Base-by-base conservation (phyloP, 2,329 filamentous ascomycete genomes). In the Emmonsiellopsis sp. region DNA sequence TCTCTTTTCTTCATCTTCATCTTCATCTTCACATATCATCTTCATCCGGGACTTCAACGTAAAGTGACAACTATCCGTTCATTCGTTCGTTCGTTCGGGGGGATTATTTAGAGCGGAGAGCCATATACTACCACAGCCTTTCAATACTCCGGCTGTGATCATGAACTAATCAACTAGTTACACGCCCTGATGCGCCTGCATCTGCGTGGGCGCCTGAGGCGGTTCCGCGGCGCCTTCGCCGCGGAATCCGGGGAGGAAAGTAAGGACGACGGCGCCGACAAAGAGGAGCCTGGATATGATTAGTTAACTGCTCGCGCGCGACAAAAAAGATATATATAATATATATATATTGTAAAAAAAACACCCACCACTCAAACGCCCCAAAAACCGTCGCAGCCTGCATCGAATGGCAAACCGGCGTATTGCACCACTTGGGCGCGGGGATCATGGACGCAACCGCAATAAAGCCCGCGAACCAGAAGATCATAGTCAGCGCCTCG, bases 391-490 rank as follows among this genome's bases (percentile, higher is more conserved):
- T 69, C 5, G 72, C 73, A 13, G 75, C 76, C 70, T 86, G 81
- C 7, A 79, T 71, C 9, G 79, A 73, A 44, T 76, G 74, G 68
- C 87, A 91, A 13, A 74, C 75, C 15, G 69, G 73, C 42, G 75
- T 73, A 42, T 72, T 37, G 64, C 82, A 84, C 54, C 78, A 73
- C 7, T 66, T 70, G 0, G 80, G 73, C 13, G 79, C 76, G 51
- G 80, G 79, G 54, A 89, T 70, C 53, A 76, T 76, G 16, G 83
- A 84, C 0, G 86, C 89, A 9, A 91, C 70, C 0, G 89, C 88
- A 59, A 94, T 84, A 62, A 89, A 86, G 6, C 89, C 89, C 0
- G 86, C 84, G 65, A 96, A 93, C 90, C 90, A 95, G 75, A 94
- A 94, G 54, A 94, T 77, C 72, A 86, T 84, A 8, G 88, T 93